phyloP scores from a whole-genome alignment of 106 monocot genomes.

The Allium fistulosum region DNA sequence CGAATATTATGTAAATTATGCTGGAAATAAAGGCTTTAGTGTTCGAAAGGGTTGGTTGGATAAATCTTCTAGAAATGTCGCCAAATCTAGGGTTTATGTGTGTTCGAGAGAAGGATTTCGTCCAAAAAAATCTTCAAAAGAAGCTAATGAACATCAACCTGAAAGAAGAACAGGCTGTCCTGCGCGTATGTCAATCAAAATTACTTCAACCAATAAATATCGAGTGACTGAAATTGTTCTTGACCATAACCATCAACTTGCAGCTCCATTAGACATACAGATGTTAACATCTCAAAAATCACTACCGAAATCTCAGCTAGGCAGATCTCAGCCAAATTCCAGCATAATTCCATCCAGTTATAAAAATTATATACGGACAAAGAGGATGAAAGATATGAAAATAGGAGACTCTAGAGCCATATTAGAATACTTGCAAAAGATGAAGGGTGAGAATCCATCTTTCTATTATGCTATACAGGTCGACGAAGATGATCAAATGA shows the following conservation, averaged over 20 bases:
- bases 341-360: slow-evolving; percentile 44
- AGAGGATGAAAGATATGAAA: slow-evolving; percentile 34
- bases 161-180: slow-evolving; percentile 63
- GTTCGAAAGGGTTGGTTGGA: slow-evolving; percentile 70
- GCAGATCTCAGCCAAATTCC: slow-evolving; percentile 18
- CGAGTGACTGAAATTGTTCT: slow-evolving; percentile 53
- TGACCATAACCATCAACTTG: slow-evolving; percentile 68
- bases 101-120: slow-evolving; percentile 72
- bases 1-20: slow-evolving; percentile 57
- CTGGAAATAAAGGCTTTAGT: slow-evolving; percentile 60
- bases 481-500: slow-evolving; percentile 60
- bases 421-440: slow-evolving; percentile 54
- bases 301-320: slow-evolving; percentile 27
- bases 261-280: slow-evolving; percentile 54
- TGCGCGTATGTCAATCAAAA: slow-evolving; percentile 54
- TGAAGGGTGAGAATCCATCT: slow-evolving; percentile 65
- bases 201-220: slow-evolving; percentile 33
- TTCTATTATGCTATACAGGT: slow-evolving; percentile 69
- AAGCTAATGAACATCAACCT: slow-evolving; percentile 33
- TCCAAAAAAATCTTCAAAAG: slow-evolving; percentile 41
- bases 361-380: slow-evolving; percentile 55
- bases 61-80: slow-evolving; percentile 50
- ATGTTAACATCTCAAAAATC: slow-evolving; percentile 44
- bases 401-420: slow-evolving; percentile 41
- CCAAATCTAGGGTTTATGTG: slow-evolving; percentile 46